Conservation (phyloP, 2,329 filamentous ascomycete species). For the Trichoderma sp. region DNA sequence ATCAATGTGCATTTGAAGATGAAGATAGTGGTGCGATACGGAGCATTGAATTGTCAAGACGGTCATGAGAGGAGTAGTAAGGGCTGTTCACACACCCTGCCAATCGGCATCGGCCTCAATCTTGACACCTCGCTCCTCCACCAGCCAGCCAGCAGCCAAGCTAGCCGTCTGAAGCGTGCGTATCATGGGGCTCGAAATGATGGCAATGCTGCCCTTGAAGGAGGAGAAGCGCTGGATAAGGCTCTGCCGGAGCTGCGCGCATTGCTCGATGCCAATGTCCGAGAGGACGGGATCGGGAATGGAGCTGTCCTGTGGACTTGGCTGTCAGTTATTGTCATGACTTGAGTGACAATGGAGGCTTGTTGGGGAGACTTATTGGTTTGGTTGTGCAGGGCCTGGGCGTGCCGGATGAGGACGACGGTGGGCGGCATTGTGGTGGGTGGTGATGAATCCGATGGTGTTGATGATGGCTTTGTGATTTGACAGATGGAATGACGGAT, state of each 20-base stretch:
- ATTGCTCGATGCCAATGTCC: constrained; percentile 53
- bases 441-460: neutral
- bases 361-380: constrained; percentile 48
- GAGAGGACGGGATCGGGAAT: constrained; percentile 57
- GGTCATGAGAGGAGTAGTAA: neutral
- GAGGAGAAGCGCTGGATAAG: constrained; percentile 45
- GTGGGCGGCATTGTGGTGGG: constrained; percentile 52
- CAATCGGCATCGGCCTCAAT: constrained; percentile 63
- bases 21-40: neutral
- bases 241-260: constrained; percentile 47
- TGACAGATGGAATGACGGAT: neutral
- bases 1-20: neutral
- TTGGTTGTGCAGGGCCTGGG: constrained; percentile 66
- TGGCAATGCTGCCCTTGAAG: constrained; percentile 44
- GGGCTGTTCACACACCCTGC: constrained; percentile 55
- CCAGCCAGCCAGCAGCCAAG: constrained; percentile 60
- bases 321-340: neutral
- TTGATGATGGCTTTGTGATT: neutral
- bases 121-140: constrained; percentile 55
- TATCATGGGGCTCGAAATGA: constrained; percentile 66
- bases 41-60: neutral
- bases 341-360: no score
- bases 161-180: constrained; percentile 67
- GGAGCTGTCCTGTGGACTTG: constrained; percentile 47
- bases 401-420: constrained; percentile 86